Evolutionary conservation across 1,284 basidiomycete species (phyloP).

Genomic region (Apiotrichum akiyoshidainum): DNA sequence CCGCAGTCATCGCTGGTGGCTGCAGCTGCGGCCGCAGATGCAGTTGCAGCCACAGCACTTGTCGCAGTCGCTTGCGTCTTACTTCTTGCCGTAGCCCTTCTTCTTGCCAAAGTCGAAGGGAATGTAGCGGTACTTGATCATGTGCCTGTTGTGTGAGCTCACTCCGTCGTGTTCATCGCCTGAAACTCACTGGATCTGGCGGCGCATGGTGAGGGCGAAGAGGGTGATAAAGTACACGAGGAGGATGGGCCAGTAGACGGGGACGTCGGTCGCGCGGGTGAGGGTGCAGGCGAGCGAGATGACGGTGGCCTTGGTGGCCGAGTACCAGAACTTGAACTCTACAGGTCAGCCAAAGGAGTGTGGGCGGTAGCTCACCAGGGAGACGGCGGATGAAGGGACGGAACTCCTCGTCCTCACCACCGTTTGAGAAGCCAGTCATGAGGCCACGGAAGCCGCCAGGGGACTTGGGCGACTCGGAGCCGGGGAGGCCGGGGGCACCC

Average conservation of each 20-base stretch:
- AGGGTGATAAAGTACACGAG: conserved; percentile 87
- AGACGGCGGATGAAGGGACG: conserved; percentile 92
- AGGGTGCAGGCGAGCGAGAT: conserved; percentile 76
- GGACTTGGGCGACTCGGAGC: conserved; percentile 31
- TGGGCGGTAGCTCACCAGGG: conserved; percentile 67
- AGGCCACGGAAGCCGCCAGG: conserved; percentile 43
- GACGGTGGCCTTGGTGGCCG: conserved; percentile 80
- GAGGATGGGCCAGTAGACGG: conserved; percentile 97
- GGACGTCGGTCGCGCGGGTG: conserved; percentile 81
- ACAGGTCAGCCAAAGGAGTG: conserved; percentile 2
- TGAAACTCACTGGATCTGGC: conserved; percentile 81
- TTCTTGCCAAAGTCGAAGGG: conserved; percentile 49
- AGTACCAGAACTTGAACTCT: conserved; percentile 65
- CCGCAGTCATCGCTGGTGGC: no score
- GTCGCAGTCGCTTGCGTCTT: background rate
- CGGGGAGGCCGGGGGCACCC: conserved; percentile 61
- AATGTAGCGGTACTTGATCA: conserved; percentile 94
- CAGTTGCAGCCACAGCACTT: no score
- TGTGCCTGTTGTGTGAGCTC: conserved; percentile 64
- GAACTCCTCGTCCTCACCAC: conserved; percentile 72
- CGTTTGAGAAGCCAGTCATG: conserved; percentile 40
- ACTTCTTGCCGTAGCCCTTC: conserved; percentile 47
- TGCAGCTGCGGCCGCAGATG: no score
- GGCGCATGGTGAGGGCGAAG: conserved; percentile 83
- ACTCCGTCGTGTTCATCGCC: no score